Conservation (phyloP, 768 basidiomycete species). For the Lactifluus echinatus region DNA sequence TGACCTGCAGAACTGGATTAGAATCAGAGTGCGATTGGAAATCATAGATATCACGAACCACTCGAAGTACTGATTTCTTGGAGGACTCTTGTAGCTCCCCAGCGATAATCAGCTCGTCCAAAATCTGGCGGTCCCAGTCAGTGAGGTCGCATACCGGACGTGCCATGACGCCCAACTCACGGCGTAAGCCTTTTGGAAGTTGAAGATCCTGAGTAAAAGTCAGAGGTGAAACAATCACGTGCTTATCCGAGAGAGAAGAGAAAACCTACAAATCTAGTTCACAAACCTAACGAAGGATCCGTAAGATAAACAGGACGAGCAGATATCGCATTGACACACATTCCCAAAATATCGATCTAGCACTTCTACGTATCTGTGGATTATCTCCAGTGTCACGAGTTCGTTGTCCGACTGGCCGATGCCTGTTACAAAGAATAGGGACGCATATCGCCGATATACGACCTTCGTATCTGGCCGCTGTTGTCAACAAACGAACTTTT, state of each 20-base stretch:
- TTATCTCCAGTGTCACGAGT: conserved; percentile 82
- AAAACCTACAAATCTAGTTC: conserved; percentile 79
- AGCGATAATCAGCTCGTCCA: conserved; percentile 89
- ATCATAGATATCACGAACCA: conserved; percentile 30
- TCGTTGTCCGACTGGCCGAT: conserved; percentile 84
- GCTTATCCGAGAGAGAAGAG: not conserved
- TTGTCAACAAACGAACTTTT: not conserved
- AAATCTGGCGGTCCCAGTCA: no score
- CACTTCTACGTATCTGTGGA: conserved; percentile 92
- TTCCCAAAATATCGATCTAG: conserved; percentile 81
- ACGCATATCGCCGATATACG: conserved; percentile 92
- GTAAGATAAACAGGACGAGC: not conserved
- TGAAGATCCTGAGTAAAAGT: conserved; percentile 66
- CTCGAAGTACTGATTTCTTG: conserved; percentile 58
- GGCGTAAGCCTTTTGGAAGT: conserved; percentile 93
- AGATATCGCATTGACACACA: conserved; percentile 38
- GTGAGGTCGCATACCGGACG: no score
- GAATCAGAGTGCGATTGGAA: not conserved
- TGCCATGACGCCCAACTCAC: conserved; percentile 32
- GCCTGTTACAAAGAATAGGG: conserved; percentile 89
- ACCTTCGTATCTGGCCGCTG: conserved; percentile 59
- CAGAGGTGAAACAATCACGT: conserved; percentile 2
- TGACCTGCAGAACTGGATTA: conserved; percentile 44
- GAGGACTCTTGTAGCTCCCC: conserved; percentile 94
- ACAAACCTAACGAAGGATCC: conserved; percentile 49